phyloP scores from a whole-genome alignment of 306 rosid species.

The Ceratonia siliqua region DNA sequence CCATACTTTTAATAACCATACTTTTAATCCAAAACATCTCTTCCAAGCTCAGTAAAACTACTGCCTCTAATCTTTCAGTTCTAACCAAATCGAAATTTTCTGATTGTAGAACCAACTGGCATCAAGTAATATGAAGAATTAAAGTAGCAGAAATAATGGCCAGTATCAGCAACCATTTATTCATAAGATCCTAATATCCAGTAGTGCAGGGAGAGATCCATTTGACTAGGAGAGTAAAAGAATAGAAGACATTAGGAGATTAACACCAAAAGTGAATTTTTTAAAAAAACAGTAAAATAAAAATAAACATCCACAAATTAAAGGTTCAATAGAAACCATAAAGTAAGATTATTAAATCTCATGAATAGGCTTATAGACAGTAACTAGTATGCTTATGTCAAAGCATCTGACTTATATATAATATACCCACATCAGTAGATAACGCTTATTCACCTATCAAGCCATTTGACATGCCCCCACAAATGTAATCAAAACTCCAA shows the following conservation, averaged over 20 bases:
- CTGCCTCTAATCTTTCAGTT: not conserved
- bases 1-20: too few relatives aligned
- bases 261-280: not conserved
- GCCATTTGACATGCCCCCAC: not conserved
- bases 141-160: not conserved
- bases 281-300: too few relatives aligned
- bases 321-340: not conserved
- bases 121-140: not conserved
- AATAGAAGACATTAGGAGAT: not conserved
- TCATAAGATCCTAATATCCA: not conserved
- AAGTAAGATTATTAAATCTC: not conserved
- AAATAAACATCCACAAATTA: not conserved
- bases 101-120: conserved; percentile 8
- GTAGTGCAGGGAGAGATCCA: not conserved
- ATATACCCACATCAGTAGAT: not conserved
- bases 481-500: not conserved
- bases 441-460: not conserved
- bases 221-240: not conserved
- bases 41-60: not conserved
- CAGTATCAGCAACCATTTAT: not conserved
- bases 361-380: not conserved
- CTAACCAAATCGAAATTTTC: not conserved
- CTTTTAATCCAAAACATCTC: not conserved
- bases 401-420: not conserved
- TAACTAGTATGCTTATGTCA: conserved; percentile 4